Percentiles rank a stretch among this genome's conserved stretches.
phyloP scores from a whole-genome alignment of 2,329 filamentous ascomycete species.

The Orbilia brochopaga region DNA sequence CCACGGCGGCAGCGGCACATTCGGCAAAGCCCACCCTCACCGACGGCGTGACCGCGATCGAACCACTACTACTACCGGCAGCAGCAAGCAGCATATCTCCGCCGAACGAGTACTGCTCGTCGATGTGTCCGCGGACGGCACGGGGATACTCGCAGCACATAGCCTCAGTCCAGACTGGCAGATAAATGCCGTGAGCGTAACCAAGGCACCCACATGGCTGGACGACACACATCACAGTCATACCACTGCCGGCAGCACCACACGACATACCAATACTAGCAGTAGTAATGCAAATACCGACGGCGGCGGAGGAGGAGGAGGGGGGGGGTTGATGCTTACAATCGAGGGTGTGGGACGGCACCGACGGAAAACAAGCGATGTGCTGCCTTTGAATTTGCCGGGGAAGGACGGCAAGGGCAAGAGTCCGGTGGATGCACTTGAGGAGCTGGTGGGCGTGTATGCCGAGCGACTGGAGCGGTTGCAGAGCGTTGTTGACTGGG shows the following conservation, averaged over 20 bases:
- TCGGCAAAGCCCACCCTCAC: constrained; percentile 45
- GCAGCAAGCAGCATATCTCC: constrained; percentile 58
- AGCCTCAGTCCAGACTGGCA: constrained; percentile 79
- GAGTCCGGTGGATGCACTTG: constrained; percentile 18
- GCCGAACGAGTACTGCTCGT: constrained; percentile 64
- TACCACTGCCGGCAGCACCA: too few species aligned
- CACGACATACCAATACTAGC: too few species aligned
- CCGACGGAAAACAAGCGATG: constrained; percentile 53
- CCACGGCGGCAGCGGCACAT: constrained; percentile 53
- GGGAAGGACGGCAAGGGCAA: constrained; percentile 32
- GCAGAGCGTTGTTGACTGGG: constrained; percentile 46
- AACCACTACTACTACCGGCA: too few species aligned
- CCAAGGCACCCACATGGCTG: constrained; percentile 69
- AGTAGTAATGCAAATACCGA: too few species aligned
- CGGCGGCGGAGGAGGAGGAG: constrained; percentile 58
- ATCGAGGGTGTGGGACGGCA: constrained; percentile 64
- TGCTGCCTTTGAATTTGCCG: constrained; percentile 5
- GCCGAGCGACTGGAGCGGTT: constrained; percentile 39
- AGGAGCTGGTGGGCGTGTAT: constrained; percentile 41
- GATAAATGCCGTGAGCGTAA: constrained; percentile 64
- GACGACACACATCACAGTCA: constrained; percentile 55
- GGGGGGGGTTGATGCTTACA: constrained; percentile 66
- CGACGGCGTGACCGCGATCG: neutral
- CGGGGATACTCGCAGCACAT: constrained; percentile 70
- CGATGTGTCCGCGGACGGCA: constrained; percentile 63